A percentile compares a stretch with the other conserved stretches of the same genome.
Conservation (phyloP, 768 basidiomycete genomes). For the Phaeotremella skinneri region DNA sequence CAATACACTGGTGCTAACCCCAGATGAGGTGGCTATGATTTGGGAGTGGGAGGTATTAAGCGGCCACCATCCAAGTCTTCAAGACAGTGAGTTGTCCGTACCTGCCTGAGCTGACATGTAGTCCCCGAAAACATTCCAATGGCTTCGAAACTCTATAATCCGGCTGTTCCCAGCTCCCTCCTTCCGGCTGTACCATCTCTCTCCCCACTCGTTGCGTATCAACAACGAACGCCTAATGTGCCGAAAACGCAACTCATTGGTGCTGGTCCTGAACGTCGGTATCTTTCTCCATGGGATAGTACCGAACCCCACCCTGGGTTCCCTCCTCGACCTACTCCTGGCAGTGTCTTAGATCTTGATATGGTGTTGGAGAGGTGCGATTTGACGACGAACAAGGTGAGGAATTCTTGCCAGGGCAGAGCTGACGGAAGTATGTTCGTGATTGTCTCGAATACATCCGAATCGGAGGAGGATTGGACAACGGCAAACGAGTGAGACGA, state of each 20-base stretch:
- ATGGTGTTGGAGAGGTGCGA: constrained; percentile 89
- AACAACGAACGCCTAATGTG: constrained; percentile 28
- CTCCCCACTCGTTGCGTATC: constrained; percentile 36
- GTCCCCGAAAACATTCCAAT: constrained; percentile 47
- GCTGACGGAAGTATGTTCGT: constrained; percentile 72
- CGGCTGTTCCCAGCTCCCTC: constrained; percentile 45
- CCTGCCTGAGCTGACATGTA: constrained; percentile 13
- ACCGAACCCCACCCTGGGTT: constrained; percentile 59
- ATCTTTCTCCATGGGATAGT: constrained; percentile 58
- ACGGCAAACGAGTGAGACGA: constrained; percentile 68
- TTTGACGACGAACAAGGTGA: constrained; percentile 63
- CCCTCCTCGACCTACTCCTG: constrained; percentile 80
- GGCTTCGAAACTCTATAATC: constrained; percentile 41
- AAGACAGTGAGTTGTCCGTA: constrained; percentile 61
- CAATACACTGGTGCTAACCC: constrained; percentile 47
- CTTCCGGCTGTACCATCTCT: constrained; percentile 26
- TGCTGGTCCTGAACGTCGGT: constrained; percentile 72
- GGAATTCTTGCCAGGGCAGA: no score
- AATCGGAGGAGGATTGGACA: constrained; percentile 84
- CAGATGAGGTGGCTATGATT: constrained; percentile 75
- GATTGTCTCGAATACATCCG: constrained; percentile 94
- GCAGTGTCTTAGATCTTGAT: constrained; percentile 85
- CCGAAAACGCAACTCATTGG: constrained; percentile 64
- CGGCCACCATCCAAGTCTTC: constrained; percentile 87
- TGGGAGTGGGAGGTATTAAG: constrained; percentile 95